Evolutionary conservation across 2,329 filamentous ascomycete genomes (phyloP).

Genomic region (Escovopsis sp.): DNA sequence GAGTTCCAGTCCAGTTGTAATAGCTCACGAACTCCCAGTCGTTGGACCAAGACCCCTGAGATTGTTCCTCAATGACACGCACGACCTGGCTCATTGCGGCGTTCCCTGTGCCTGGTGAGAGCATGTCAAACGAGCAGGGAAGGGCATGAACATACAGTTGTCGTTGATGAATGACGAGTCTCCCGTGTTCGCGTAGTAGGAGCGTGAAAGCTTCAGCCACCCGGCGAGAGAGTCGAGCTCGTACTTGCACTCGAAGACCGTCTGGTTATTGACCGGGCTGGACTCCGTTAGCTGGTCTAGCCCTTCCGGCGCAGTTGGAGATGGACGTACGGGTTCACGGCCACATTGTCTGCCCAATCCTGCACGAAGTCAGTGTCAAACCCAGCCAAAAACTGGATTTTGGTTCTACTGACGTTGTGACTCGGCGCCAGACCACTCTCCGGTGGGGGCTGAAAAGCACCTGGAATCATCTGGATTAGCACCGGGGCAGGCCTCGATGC

Average conservation of each 20-base stretch:
- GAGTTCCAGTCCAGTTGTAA: conserved; percentile 16
- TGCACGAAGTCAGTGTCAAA: not conserved
- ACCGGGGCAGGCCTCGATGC: not conserved
- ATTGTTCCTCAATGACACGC: conserved; percentile 12
- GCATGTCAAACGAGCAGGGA: too few relatives aligned
- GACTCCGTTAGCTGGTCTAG: not conserved
- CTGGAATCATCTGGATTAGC: conserved; percentile 19
- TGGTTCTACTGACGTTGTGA: conserved; percentile 9
- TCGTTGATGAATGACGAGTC: conserved; percentile 50
- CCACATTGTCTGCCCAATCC: conserved; percentile 11
- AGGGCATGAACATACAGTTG: conserved; percentile 9
- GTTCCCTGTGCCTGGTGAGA: conserved; percentile 49
- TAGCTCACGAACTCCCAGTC: conserved; percentile 15
- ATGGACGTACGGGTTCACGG: conserved; percentile 12
- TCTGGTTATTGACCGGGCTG: conserved; percentile 13
- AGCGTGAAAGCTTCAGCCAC: conserved; percentile 66
- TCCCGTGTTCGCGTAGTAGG: conserved; percentile 58
- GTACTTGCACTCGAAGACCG: conserved; percentile 33
- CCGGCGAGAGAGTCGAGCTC: conserved; percentile 79
- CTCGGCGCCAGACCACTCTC: conserved; percentile 40
- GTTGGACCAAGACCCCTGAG: conserved; percentile 12
- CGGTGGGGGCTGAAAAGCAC: conserved; percentile 74
- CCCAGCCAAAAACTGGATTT: too few relatives aligned
- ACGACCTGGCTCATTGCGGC: conserved; percentile 29
- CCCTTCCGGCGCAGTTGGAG: too few relatives aligned